Evolutionary conservation across 495 filamentous ascomycete species (phyloP).

Genomic region (Bathelium albidoporum): DNA sequence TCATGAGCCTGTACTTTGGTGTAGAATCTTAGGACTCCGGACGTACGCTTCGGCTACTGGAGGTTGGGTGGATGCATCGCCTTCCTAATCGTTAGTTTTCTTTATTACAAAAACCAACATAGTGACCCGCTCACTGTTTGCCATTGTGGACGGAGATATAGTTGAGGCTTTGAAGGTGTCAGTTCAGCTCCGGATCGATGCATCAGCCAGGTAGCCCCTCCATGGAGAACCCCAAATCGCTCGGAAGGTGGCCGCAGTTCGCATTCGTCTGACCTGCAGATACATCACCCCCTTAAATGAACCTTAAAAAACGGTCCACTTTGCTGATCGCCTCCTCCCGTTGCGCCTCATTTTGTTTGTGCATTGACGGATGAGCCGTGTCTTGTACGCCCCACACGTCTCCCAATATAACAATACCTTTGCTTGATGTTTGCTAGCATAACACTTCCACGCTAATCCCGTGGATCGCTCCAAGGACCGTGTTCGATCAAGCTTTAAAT

Average conservation of each 20-base stretch:
- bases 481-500: not conserved
- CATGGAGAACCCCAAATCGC: not conserved
- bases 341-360: not conserved
- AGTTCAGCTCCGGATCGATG: not conserved
- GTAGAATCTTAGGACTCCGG: not conserved
- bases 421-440: not conserved
- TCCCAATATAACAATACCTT: not conserved
- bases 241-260: not conserved
- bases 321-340: not conserved
- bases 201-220: not conserved
- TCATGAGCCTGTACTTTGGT: not conserved
- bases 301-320: not conserved
- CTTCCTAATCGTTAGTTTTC: not conserved
- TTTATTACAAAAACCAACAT: not conserved
- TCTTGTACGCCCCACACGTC: not conserved
- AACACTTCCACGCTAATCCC: not conserved
- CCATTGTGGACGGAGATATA: not conserved
- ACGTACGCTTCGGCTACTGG: not conserved
- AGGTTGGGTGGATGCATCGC: not conserved
- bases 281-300: slow-evolving; percentile 1
- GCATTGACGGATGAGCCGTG: no score
- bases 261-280: not conserved
- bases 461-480: not conserved
- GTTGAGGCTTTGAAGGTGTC: not conserved
- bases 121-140: not conserved